These are phyloP conservation scores for Cercis canadensis DNA, from an alignment of 306 rosid species.

Conservation along the genomic window DNA sequence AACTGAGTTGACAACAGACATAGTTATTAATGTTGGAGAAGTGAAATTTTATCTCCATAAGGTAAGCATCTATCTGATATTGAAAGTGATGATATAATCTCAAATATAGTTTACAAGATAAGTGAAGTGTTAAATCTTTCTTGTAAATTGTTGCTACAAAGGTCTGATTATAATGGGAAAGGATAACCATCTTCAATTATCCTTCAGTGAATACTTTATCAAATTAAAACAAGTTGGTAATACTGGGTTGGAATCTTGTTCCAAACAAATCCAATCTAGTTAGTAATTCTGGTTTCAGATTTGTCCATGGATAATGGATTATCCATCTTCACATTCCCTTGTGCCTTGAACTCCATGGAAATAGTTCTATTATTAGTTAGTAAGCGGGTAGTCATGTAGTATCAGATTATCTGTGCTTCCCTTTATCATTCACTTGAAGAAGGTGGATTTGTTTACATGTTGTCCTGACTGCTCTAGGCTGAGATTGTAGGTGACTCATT, in stretches of 20 bases:
- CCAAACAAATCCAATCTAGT: no score
- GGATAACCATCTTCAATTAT: neutral
- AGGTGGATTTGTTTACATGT: neutral
- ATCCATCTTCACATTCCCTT: no score
- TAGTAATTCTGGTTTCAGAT: no score
- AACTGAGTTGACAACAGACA: conserved; percentile 78
- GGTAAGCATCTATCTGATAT: conserved; percentile 58
- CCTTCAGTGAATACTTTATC: neutral
- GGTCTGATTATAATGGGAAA: neutral
- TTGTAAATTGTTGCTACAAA: neutral
- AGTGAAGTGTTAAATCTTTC: neutral
- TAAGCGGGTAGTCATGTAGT: no score
- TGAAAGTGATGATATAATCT: conserved; percentile 27
- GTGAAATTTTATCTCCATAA: conserved; percentile 88
- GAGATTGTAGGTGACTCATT: no score
- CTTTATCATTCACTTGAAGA: neutral
- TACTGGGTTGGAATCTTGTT: neutral
- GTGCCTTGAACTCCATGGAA: no score
- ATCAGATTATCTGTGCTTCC: neutral
- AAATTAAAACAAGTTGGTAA: no score
- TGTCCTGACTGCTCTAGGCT: neutral
- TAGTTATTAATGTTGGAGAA: conserved; percentile 68
- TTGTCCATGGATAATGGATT: no score
- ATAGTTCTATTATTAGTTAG: no score
- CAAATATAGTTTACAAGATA: neutral